Evolutionary conservation across 2,329 filamentous ascomycete species (phyloP), one percentile per base, ranked within the genome.

Genomic region (Curvularia eragrostidis): DNA sequence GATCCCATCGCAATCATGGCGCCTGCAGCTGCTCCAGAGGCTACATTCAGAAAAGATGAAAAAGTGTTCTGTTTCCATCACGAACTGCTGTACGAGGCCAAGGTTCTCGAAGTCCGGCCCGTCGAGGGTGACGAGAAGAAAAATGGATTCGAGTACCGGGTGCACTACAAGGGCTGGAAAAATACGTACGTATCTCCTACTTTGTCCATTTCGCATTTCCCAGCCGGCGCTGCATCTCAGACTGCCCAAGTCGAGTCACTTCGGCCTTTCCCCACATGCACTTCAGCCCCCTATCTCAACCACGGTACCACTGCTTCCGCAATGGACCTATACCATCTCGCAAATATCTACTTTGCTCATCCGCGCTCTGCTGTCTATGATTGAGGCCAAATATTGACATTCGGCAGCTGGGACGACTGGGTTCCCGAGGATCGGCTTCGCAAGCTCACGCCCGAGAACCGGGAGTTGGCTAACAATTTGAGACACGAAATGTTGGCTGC

Each of bases 101-200:
- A 98, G 80, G 89, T 99, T 51, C 86, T 96, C 64, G 93, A 97
- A 64, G 84, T 91, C 30, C 87, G 84, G 68, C 80, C 82, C 76
- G 82, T 84, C 71, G 86, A 89, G 59, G 75, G 80, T 6, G 82
- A 82, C 43, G 89, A 89, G 72, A 89, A 90, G 78, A 88, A 87
- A 75, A 89, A 89, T 60, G 87, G 89, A 32, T 93, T 87, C 74
- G 87, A 92, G 75, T 99, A 96, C 81, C 91, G 91, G 73, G 91
- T 99, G 54, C 95, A 99, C 79, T 99, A 99, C 82, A 98, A 98
- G 79, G 95, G 95, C 72, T 99, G 95, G 95, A 99, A 99, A 83
- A 93, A 94, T 77, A 97, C 93, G 84, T 91, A 81, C 80, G 88
- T 88, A 58, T 28, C 24, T 57, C 38, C 46, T 2, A 44, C 34